A percentile compares a stretch with the other conserved stretches of the same genome.
phyloP scores from a whole-genome alignment of 2,329 filamentous ascomycete species.

The Trichoderma asperellum region DNA sequence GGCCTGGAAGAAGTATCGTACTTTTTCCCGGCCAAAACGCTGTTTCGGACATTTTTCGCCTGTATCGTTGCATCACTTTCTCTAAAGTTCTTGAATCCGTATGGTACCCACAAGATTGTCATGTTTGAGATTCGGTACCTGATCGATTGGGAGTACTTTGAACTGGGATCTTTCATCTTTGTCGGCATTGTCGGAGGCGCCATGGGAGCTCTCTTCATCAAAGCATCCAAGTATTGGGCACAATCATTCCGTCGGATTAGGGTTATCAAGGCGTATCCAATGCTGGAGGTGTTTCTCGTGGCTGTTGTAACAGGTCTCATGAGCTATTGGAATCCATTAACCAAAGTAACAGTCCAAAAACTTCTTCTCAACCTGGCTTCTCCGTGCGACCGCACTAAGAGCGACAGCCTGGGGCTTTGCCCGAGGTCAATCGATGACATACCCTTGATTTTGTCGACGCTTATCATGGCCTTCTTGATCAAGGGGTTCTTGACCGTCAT shows the following conservation, averaged over 20 bases:
- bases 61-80: conserved; percentile 92
- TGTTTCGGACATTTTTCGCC: conserved; percentile 98
- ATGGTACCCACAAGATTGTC: conserved; percentile 95
- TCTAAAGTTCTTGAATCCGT: conserved; percentile 93
- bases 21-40: conserved; percentile 95
- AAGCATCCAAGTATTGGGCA: conserved; percentile 89
- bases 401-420: conserved; percentile 75
- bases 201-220: conserved; percentile 91
- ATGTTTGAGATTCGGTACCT: conserved; percentile 92
- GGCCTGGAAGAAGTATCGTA: conserved; percentile 94
- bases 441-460: conserved; percentile 70
- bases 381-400: conserved; percentile 74
- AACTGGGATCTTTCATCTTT: conserved; percentile 82
- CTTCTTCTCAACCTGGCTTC: conserved; percentile 88
- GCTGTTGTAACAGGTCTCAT: conserved; percentile 81
- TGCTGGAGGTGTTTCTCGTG: conserved; percentile 87
- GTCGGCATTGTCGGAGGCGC: conserved; percentile 84
- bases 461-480: conserved; percentile 81
- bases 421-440: conserved; percentile 74
- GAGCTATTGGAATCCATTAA: conserved; percentile 93
- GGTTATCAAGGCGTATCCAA: conserved; percentile 78
- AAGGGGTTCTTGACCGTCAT: conserved; percentile 87
- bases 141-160: conserved; percentile 92
- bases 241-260: conserved; percentile 81
- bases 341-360: conserved; percentile 86